These are phyloP conservation scores for Metschnikowia anglica DNA, from an alignment of 805 yeast species.

Conservation along the genomic window DNA sequence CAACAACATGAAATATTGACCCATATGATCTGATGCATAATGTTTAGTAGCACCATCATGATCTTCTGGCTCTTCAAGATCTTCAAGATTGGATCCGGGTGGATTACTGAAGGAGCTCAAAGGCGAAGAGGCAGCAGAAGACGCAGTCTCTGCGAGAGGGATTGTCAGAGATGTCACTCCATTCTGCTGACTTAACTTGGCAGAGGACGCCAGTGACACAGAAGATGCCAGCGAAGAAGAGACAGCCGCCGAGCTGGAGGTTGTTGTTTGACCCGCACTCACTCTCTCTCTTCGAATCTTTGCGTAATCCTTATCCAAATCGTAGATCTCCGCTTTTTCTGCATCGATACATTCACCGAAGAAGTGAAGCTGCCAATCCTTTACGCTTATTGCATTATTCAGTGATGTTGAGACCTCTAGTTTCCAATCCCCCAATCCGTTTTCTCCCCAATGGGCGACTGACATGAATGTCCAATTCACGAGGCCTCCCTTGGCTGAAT, in stretches of 20 bases:
- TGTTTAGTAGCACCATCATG: slow-evolving; percentile 37
- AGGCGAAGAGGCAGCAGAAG: slow-evolving; percentile 2
- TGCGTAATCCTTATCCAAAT: slow-evolving; percentile 49
- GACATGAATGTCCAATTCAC: slow-evolving; percentile 88
- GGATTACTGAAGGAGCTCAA: slow-evolving; percentile 1
- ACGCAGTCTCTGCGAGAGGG: neutral
- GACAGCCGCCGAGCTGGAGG: slow-evolving; percentile 4
- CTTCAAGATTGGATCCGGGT: neutral
- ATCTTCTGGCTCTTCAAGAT: slow-evolving; percentile 24
- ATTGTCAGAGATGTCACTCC: neutral
- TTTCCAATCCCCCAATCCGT: slow-evolving; percentile 79
- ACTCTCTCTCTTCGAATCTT: slow-evolving; percentile 33
- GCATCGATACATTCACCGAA: slow-evolving; percentile 81
- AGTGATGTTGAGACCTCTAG: slow-evolving; percentile 54
- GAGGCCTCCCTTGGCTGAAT: slow-evolving; percentile 59
- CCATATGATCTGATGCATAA: slow-evolving; percentile 45
- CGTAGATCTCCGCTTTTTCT: slow-evolving; percentile 56
- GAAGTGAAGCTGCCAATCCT: slow-evolving; percentile 72
- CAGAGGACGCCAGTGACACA: neutral
- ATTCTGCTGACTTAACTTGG: no score
- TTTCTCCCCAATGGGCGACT: slow-evolving; percentile 97
- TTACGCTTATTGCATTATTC: slow-evolving; percentile 40
- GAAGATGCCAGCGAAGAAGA: neutral
- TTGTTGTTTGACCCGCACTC: slow-evolving; percentile 9
- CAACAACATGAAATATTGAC: slow-evolving; percentile 60